Evolutionary conservation across 352 stramenopile genomes (phyloP).

Genomic region (Thraustotheca clavata): DNA sequence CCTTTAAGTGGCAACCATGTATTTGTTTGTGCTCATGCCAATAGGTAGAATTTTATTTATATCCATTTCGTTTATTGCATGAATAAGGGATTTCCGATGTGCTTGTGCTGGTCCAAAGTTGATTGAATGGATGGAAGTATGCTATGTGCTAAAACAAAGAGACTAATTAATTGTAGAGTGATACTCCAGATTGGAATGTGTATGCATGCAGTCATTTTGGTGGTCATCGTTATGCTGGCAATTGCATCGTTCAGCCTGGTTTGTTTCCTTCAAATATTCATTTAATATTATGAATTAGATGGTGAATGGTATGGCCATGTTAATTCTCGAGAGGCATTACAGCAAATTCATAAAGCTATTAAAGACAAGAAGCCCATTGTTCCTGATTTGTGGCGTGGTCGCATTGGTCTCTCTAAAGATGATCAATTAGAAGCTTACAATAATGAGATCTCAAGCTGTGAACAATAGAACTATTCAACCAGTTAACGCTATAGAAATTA

Average conservation of each 20-base stretch:
- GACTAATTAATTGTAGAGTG: slow-evolving; percentile 28
- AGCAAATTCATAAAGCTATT: slow-evolving; percentile 35
- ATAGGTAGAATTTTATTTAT: slow-evolving; percentile 24
- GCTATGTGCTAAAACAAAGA: no score
- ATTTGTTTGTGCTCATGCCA: slow-evolving; percentile 57
- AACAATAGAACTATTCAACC: no score
- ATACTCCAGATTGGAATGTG: slow-evolving; percentile 21
- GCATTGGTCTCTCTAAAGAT: slow-evolving; percentile 40
- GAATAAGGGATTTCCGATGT: slow-evolving; percentile 51
- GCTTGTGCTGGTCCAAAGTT: slow-evolving; percentile 62
- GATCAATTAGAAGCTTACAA: slow-evolving; percentile 34
- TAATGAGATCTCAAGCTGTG: not conserved
- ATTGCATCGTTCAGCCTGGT: slow-evolving; percentile 64
- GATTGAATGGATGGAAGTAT: slow-evolving; percentile 47
- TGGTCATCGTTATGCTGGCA: slow-evolving; percentile 60
- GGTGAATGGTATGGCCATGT: slow-evolving; percentile 71
- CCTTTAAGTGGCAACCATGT: slow-evolving; percentile 35
- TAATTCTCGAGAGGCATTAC: slow-evolving; percentile 42
- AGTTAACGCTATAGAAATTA: no score
- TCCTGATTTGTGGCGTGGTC: slow-evolving; percentile 50
- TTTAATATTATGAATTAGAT: not conserved
- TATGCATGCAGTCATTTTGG: slow-evolving; percentile 63
- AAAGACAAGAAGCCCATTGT: slow-evolving; percentile 37
- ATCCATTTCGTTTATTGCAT: slow-evolving; percentile 16
- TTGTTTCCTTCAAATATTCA: not conserved